Percentiles rank a stretch among this genome's conserved stretches.
These are phyloP conservation scores for Silene uniflora DNA, from an alignment of 148 eudicot species.

Conservation along the genomic window DNA sequence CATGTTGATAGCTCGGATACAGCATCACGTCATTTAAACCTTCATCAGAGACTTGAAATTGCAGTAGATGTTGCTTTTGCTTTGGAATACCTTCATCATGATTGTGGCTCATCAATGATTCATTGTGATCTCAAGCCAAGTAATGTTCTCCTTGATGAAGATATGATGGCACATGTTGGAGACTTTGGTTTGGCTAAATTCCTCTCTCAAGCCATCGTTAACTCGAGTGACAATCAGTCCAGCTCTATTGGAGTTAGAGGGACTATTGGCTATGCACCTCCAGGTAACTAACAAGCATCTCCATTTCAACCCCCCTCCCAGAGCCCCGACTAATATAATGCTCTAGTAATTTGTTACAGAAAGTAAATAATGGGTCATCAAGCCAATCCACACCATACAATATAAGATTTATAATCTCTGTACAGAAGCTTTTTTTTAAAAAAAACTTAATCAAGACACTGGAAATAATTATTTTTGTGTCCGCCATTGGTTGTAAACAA, in stretches of 20 bases:
- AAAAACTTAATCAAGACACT: no score
- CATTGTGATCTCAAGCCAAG: slow-evolving; percentile 42
- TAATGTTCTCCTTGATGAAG: slow-evolving; percentile 37
- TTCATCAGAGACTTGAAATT: slow-evolving; percentile 20
- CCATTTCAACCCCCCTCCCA: not conserved
- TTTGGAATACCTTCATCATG: slow-evolving; percentile 37
- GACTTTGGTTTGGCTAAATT: slow-evolving; percentile 45
- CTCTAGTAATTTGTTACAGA: no score
- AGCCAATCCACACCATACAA: no score
- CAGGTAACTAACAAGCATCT: slow-evolving; percentile 15
- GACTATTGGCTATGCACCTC: slow-evolving; percentile 31
- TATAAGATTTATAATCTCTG: no score
- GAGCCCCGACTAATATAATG: not conserved
- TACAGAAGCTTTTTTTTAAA: no score
- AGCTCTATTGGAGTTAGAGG: slow-evolving; percentile 28
- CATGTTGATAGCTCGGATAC: not conserved
- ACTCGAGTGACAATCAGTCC: slow-evolving; percentile 2
- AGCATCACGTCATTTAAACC: not conserved
- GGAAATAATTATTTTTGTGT: no score
- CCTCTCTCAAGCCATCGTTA: slow-evolving; percentile 1
- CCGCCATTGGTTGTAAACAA: no score
- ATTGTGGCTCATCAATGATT: slow-evolving; percentile 19
- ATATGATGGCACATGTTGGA: slow-evolving; percentile 39
- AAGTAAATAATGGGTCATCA: no score
- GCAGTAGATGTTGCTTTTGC: slow-evolving; percentile 38